Conservation (phyloP, 164 flowering plant genomes). For the Taxillus chinensis region DNA sequence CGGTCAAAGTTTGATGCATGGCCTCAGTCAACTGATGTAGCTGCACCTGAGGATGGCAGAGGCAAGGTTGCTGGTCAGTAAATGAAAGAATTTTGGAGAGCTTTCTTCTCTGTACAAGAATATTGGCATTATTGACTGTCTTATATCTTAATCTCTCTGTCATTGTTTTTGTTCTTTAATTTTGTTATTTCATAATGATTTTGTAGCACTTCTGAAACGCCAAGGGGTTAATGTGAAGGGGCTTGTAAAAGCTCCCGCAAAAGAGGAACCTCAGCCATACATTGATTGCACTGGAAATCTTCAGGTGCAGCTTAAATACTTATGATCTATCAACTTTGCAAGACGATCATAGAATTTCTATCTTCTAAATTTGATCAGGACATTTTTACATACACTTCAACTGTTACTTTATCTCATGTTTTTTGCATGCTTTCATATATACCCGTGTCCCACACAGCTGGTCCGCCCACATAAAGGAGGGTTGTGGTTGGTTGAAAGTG, state of each 20-base stretch:
- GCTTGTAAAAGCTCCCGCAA: constrained; percentile 78
- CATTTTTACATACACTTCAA: no score
- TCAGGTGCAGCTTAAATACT: constrained; percentile 46
- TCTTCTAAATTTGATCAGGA: no score
- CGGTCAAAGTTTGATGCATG: constrained; percentile 77
- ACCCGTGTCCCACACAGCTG: no score
- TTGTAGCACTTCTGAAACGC: constrained; percentile 75
- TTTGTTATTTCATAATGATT: constrained; percentile 4
- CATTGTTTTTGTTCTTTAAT: constrained; percentile 1
- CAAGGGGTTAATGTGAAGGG: constrained; percentile 98
- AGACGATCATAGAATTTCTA: no score
- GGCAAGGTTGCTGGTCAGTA: constrained; percentile 96
- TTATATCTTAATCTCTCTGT: not conserved
- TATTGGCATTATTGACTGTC: not conserved
- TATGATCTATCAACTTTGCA: no score
- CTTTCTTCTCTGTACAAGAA: not conserved
- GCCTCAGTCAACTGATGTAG: constrained; percentile 63
- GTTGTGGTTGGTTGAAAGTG: no score
- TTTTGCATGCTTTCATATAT: no score
- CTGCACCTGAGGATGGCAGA: constrained; percentile 89
- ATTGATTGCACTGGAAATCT: constrained; percentile 94
- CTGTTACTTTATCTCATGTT: no score
- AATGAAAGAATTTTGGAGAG: not conserved
- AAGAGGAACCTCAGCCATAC: constrained; percentile 84
- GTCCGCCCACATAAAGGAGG: no score